Percentiles rank a stretch among this genome's conserved stretches.
phyloP scores from a whole-genome alignment of 192 early-diverging fungal genomes.

The Backusella australiensis region DNA sequence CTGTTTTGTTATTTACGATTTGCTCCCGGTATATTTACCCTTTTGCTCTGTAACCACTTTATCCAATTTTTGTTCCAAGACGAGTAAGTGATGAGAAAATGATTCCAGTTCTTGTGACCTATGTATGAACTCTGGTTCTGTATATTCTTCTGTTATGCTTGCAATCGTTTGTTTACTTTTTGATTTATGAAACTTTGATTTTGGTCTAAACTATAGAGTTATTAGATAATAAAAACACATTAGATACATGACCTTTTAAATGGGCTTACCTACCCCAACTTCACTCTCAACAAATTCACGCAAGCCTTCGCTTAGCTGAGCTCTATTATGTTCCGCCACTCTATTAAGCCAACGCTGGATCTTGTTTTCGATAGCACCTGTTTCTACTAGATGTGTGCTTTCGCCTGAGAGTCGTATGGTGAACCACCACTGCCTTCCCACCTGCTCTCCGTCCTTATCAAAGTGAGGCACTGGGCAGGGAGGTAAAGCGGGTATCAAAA shows the following conservation, averaged over 20 bases:
- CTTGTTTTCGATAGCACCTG: slow-evolving; percentile 14
- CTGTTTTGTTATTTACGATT: not conserved
- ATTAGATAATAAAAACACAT: not conserved
- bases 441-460: slow-evolving; percentile 21
- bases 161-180: slow-evolving; percentile 9
- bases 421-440: slow-evolving; percentile 28
- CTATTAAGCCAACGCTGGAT: slow-evolving; percentile 30
- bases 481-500: slow-evolving; percentile 21
- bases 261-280: slow-evolving; percentile 20
- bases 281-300: slow-evolving; percentile 38
- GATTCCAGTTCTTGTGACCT: not conserved
- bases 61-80: not conserved
- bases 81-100: not conserved
- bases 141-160: slow-evolving; percentile 11
- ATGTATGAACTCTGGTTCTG: slow-evolving; percentile 14
- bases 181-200: not conserved
- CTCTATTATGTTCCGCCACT: slow-evolving; percentile 17
- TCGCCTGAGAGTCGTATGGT: not conserved
- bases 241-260: not conserved
- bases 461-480: slow-evolving; percentile 16
- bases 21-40: slow-evolving; percentile 9
- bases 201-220: slow-evolving; percentile 22
- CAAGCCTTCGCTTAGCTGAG: slow-evolving; percentile 22
- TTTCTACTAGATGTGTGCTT: not conserved
- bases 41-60: slow-evolving; percentile 13